phyloP scores from a whole-genome alignment of 202 grass and related monocot genomes.

The Cymbopogon flexuosus region DNA sequence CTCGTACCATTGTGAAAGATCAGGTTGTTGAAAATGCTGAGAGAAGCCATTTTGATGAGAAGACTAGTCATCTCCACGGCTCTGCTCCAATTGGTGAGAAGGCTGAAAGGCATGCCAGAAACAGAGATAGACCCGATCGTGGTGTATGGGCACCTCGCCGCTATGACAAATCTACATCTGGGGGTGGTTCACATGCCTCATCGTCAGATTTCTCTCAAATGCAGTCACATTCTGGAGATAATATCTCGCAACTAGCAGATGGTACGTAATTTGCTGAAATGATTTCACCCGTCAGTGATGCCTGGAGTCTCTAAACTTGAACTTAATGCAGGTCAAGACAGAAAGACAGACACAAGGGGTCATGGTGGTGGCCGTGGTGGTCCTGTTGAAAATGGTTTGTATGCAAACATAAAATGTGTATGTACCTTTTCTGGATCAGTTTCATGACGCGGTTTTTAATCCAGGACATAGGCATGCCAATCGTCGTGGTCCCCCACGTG shows the following conservation, averaged over 20 bases:
- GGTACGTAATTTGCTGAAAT: constrained; percentile 31
- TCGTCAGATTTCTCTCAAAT: constrained; percentile 37
- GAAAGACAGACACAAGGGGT: constrained; percentile 64
- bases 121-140: constrained; percentile 91
- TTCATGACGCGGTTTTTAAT: constrained; percentile 22
- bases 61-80: constrained; percentile 44
- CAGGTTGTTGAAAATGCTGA: constrained; percentile 64
- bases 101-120: constrained; percentile 68
- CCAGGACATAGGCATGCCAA: constrained; percentile 76
- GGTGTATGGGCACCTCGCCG: constrained; percentile 80
- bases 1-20: constrained; percentile 43
- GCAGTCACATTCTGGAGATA: constrained; percentile 48
- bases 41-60: constrained; percentile 68
- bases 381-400: constrained; percentile 71
- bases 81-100: constrained; percentile 56
- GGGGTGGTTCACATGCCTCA: constrained; percentile 29
- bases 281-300: neutral
- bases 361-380: constrained; percentile 50
- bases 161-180: constrained; percentile 58
- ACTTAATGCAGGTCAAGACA: constrained; percentile 54
- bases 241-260: constrained; percentile 46
- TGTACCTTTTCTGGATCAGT: neutral
- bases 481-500: constrained; percentile 57
- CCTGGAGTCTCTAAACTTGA: constrained; percentile 4
- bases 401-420: constrained; percentile 23